A percentile compares a stretch with the other conserved stretches of the same genome.
phyloP scores from a whole-genome alignment of 345 rosid species.

The Brassica cretica region DNA sequence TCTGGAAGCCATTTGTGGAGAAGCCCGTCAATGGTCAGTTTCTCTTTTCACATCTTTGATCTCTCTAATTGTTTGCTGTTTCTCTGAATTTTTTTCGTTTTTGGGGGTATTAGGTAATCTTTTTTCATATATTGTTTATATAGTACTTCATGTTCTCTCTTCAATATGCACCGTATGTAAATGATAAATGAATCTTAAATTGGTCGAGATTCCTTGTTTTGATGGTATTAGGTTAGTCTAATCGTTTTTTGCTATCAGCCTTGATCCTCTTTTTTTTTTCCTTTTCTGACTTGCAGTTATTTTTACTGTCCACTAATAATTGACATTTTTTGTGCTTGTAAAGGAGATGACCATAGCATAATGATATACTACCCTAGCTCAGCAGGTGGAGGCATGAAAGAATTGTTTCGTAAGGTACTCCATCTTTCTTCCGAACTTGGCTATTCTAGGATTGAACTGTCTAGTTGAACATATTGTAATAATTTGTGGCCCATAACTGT shows the following conservation, averaged over 20 bases:
- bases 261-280: not conserved
- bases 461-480: not conserved
- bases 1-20: slow-evolving; percentile 99
- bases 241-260: not conserved
- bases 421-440: slow-evolving; percentile 18
- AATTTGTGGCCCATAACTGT: not conserved
- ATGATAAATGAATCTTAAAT: not conserved
- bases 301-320: slow-evolving; percentile 15
- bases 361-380: slow-evolving; percentile 99
- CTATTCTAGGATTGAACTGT: not conserved
- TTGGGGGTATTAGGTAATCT: not conserved
- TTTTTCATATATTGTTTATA: not conserved
- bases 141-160: not conserved
- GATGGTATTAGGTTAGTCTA: not conserved
- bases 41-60: slow-evolving; percentile 8
- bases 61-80: not conserved
- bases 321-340: slow-evolving; percentile 32
- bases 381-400: slow-evolving; percentile 99
- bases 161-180: not conserved
- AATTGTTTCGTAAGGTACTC: slow-evolving; percentile 93
- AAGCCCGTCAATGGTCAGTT: slow-evolving; percentile 90
- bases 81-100: not conserved
- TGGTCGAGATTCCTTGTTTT: not conserved
- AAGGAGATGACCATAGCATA: slow-evolving; percentile 97
- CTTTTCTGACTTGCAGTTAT: slow-evolving; percentile 2